Evolutionary conservation across 352 stramenopile species (phyloP), one percentile per base, ranked within the genome.

Genomic region (Phytophthora capsici): DNA sequence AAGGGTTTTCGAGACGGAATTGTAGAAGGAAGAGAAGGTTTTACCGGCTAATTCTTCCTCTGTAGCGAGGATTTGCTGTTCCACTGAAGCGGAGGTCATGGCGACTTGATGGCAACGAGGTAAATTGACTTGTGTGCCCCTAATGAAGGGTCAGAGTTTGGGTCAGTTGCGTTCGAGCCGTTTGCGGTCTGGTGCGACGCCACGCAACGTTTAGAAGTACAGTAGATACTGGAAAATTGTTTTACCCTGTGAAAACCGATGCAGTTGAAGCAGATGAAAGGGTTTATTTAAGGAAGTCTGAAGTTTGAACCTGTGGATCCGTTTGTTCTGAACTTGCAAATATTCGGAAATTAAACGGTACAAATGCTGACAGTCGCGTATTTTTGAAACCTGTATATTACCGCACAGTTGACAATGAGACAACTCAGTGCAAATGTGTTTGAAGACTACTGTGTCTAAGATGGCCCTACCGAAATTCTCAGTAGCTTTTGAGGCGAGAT

Each of bases 21-120:
- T 52, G 36, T n/a, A 7, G 32, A 30, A 34, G n/a, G 26, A n/a
- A 34, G 28, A 17, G 4, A 6, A 17, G 9, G 7, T 54, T 69
- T 49, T 72, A 90, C 84, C 75, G 40, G 80, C 78, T 10, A 93
- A 75, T 60, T 85, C 82, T 59, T 85, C 75, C 69, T 93, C 82
- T 20, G 87, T 93, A 63, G 87, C 84, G 25, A 50, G 63, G 71
- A 93, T 83, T 46, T 83, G 50, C 51, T 86, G 78, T 45, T 88
- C 84, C 16, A 66, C 25, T 17, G 37, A 38, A 19, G 40, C 28
- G 28, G 64, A 63, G 0, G 63, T 63, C 57, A 72, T 72, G 38
- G 56, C 26, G 23, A 32, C 14, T 36, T 57, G 26, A 13, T 4
- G 6, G 13, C 2, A 3, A 43, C 1, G n/a, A 34, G 34, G 57